Conservation (phyloP, 441 rosid genomes). For the Hura crepitans region DNA sequence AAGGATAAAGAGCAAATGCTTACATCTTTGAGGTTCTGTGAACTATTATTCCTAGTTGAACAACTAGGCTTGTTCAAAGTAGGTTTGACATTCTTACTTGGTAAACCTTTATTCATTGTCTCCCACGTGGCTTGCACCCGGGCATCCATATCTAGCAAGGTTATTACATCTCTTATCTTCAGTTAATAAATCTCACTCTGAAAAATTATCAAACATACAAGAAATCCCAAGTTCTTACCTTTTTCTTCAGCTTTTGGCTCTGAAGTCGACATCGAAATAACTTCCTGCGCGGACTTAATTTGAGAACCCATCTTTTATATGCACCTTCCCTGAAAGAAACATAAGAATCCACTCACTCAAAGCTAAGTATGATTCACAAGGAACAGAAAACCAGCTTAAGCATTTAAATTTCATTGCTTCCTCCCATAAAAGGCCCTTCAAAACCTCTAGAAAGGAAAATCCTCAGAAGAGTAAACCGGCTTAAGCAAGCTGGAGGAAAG, state of each 20-base stretch:
- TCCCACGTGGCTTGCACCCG: conserved; percentile 56
- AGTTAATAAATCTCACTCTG: conserved; percentile 6
- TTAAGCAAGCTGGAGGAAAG: no score
- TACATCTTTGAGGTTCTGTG: conserved; percentile 42
- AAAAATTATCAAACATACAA: background rate
- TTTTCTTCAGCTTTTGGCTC: conserved; percentile 25
- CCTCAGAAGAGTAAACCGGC: no score
- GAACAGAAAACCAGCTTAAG: background rate
- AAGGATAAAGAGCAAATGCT: conserved; percentile 18
- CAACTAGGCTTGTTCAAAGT: conserved; percentile 25
- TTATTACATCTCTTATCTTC: background rate
- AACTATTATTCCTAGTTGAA: conserved; percentile 28
- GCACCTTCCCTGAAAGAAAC: conserved; percentile 23
- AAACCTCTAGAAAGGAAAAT: background rate
- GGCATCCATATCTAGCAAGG: conserved; percentile 34
- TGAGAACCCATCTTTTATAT: conserved; percentile 34
- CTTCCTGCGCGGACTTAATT: conserved; percentile 27
- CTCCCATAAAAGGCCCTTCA: background rate
- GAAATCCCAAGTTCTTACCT: conserved; percentile 25
- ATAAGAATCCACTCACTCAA: background rate
- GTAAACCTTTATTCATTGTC: conserved; percentile 54
- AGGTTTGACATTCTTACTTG: conserved; percentile 27
- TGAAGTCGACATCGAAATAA: conserved; percentile 20
- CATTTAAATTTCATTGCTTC: background rate
- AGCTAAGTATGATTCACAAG: background rate